These are phyloP conservation scores for Kuraishia capsulata DNA, from an alignment of 805 yeast species.

Conservation along the genomic window DNA sequence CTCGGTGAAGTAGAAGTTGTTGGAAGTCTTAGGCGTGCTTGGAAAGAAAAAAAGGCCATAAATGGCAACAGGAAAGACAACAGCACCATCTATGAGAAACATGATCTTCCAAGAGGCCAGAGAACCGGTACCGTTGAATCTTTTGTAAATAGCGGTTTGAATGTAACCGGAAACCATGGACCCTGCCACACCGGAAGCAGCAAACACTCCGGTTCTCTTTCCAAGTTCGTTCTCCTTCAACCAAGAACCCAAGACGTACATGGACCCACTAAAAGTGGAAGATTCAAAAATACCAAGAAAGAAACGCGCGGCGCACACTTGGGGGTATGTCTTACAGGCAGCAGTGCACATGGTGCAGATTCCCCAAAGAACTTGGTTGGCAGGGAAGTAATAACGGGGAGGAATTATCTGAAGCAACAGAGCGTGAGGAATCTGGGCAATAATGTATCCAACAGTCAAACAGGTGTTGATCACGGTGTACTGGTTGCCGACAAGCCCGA, in stretches of 20 bases:
- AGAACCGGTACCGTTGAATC: conserved; percentile 37
- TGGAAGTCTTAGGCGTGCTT: conserved; percentile 44
- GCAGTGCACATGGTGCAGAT: conserved; percentile 17
- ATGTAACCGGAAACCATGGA: conserved; percentile 50
- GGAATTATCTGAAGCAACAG: conserved; percentile 3
- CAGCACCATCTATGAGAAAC: conserved; percentile 51
- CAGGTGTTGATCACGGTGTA: conserved; percentile 22
- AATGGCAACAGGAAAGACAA: conserved; percentile 49
- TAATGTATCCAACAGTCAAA: conserved; percentile 25
- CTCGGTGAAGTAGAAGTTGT: conserved; percentile 8
- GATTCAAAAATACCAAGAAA: conserved; percentile 35
- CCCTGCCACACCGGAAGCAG: conserved; percentile 53
- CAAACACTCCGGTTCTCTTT: conserved; percentile 51
- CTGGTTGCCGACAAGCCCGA: conserved; percentile 40
- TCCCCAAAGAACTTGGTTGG: conserved; percentile 19
- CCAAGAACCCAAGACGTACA: conserved; percentile 31
- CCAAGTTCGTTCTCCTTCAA: conserved; percentile 36
- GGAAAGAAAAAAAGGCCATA: conserved; percentile 48
- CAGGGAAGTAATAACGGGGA: conserved; percentile 8
- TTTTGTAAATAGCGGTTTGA: conserved; percentile 41
- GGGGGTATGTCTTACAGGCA: conserved; percentile 19
- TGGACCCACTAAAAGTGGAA: conserved; percentile 30
- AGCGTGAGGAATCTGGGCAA: conserved; percentile 4
- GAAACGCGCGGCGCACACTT: conserved; percentile 40
- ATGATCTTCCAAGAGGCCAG: conserved; percentile 61